A percentile compares a stretch with the other conserved stretches of the same genome.
Conservation (phyloP, 768 basidiomycete genomes). For the Terana coerulea region DNA sequence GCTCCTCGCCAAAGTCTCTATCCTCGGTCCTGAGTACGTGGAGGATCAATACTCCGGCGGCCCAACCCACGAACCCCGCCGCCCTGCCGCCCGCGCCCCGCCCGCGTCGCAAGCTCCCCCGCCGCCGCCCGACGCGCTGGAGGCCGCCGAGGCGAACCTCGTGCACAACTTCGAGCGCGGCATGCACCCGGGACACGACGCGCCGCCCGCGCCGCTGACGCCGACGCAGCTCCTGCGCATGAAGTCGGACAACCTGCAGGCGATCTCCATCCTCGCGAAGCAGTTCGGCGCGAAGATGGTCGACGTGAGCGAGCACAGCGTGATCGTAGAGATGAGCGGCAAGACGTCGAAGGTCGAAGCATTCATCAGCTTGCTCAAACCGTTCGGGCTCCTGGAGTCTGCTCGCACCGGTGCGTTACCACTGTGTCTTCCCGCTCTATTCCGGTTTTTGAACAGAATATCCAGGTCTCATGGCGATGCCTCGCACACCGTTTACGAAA, state of each 20-base stretch:
- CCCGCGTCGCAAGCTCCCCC: constrained; percentile 17
- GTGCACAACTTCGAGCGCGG: constrained; percentile 77
- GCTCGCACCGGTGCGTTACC: constrained; percentile 78
- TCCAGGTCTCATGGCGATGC: constrained; percentile 96
- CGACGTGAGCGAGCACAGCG: constrained; percentile 91
- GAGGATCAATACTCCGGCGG: constrained; percentile 87
- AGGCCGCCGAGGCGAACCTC: constrained; percentile 64
- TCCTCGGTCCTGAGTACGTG: constrained; percentile 94
- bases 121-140: constrained; percentile 51
- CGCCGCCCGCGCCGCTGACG: constrained; percentile 32
- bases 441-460: background rate
- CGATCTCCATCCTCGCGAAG: constrained; percentile 75
- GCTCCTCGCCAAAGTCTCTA: constrained; percentile 93
- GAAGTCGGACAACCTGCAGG: constrained; percentile 86
- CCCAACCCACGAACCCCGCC: constrained; percentile 76
- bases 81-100: constrained; percentile 9
- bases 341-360: constrained; percentile 91
- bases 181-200: constrained; percentile 35
- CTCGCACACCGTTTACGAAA: constrained; percentile 87
- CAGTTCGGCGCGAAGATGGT: constrained; percentile 94
- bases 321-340: constrained; percentile 92
- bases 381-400: constrained; percentile 94
- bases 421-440: background rate
- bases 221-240: constrained; percentile 81
- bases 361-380: constrained; percentile 86